These are phyloP conservation scores for Boletus barrowsii DNA, from an alignment of 768 basidiomycete species.

Conservation along the genomic window DNA sequence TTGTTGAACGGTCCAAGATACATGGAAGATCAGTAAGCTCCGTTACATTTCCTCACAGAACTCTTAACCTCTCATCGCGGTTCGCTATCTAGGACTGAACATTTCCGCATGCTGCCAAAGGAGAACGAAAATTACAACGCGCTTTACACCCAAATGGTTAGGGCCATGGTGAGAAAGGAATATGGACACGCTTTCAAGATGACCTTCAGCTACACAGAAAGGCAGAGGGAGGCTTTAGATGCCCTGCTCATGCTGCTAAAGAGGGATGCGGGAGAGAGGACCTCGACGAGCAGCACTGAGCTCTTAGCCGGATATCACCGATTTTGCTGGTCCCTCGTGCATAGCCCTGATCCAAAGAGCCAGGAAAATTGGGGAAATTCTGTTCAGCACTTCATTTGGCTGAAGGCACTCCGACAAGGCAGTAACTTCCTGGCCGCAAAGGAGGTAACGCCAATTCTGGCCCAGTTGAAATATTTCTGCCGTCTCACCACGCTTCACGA, in stretches of 20 bases:
- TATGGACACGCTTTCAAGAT: not conserved
- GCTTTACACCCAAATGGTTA: not conserved
- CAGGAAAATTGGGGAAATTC: not conserved
- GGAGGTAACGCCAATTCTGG: not conserved
- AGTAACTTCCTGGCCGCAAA: not conserved
- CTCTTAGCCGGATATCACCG: not conserved
- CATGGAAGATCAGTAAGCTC: not conserved
- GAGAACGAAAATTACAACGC: not conserved
- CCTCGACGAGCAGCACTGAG: not conserved
- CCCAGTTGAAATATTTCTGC: not conserved
- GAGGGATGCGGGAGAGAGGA: not conserved
- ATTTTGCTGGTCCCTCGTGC: conserved; percentile 1
- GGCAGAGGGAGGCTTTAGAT: not conserved
- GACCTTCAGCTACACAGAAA: not conserved
- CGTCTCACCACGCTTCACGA: not conserved
- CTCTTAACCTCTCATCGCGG: not conserved
- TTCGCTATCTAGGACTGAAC: not conserved
- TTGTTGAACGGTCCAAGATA: not conserved
- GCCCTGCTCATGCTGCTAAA: not conserved
- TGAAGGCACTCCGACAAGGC: not conserved
- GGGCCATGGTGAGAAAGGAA: not conserved
- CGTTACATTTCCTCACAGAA: not conserved
- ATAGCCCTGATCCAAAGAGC: not conserved
- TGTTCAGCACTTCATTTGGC: not conserved
- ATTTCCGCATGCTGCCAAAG: not conserved